These are phyloP conservation scores for Grosmannia penicillata DNA, from an alignment of 2,329 filamentous ascomycete species.

Conservation along the genomic window DNA sequence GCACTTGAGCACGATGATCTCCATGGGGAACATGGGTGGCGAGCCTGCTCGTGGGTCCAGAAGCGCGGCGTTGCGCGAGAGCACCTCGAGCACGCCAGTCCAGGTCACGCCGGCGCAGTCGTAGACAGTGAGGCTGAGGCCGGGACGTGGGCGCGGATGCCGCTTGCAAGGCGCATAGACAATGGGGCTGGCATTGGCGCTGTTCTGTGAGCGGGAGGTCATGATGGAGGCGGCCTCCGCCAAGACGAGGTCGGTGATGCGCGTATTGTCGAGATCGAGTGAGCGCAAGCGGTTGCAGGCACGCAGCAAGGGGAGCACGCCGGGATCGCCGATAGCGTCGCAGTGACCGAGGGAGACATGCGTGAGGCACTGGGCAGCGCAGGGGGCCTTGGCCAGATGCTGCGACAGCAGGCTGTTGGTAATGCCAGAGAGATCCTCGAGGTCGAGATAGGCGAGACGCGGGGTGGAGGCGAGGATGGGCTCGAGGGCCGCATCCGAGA, in stretches of 20 bases:
- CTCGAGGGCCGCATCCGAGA: conserved; percentile 61
- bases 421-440: conserved; percentile 70
- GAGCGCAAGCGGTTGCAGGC: conserved; percentile 53
- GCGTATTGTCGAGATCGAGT: conserved; percentile 85
- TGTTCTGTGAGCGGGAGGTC: conserved; percentile 42
- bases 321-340: conserved; percentile 67
- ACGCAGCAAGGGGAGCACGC: conserved; percentile 72
- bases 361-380: conserved; percentile 46
- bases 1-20: conserved; percentile 78
- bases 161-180: not conserved
- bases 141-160: conserved; percentile 34
- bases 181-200: not conserved
- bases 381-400: conserved; percentile 62
- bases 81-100: conserved; percentile 76
- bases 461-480: conserved; percentile 62
- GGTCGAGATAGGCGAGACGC: conserved; percentile 68
- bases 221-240: conserved; percentile 75
- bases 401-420: conserved; percentile 61
- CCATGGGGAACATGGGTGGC: conserved; percentile 41
- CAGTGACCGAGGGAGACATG: conserved; percentile 87
- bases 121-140: conserved; percentile 68
- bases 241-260: conserved; percentile 73
- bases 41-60: conserved; percentile 32
- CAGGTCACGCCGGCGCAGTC: conserved; percentile 89
- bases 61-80: conserved; percentile 71